Base-by-base conservation (phyloP, 495 filamentous ascomycete genomes). In the Penicillium bialowiezense region DNA sequence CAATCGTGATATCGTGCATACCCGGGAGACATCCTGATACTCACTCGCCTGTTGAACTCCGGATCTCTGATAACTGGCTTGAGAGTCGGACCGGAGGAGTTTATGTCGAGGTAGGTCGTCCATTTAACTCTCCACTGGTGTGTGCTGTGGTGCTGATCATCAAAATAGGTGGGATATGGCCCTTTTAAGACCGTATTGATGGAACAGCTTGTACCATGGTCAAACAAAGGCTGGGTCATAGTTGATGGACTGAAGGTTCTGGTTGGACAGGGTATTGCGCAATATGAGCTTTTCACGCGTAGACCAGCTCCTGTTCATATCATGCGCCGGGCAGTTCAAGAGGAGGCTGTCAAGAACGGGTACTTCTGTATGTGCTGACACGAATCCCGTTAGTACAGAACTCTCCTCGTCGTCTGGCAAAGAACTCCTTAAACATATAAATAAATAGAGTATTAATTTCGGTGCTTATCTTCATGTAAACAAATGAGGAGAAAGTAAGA, bases 251-350 rank as follows among this genome's bases (percentile, higher is more conserved):
- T 88, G 9, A 84, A 83, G 51, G 76, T 89, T 2, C 69, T 90
- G 7, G 73, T 79, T 3, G 85, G 89, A 63, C 86, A 88, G 70
- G 86, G 83, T 5, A 84, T 84, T 65, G 83, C 85, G 36, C 84
- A 86, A 29, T 90, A 87, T 62, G 85, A 89, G 59, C 59, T 89
- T n/a, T 86, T 89, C 65, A 86, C 85, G 0, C 83, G 84, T 3
- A 68, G 85, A 26, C 76, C 83, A 63, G 85, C 86, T 8, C 87
- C 86, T 0, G 75, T 82, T 45, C 72, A 77, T 51, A 54, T 84
- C 5, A 90, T 89, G 84, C 52, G 53, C 19, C 54, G 41, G 18
- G 52, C 44, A n/a, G 44, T 67, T 14, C 50, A 34, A 21, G 61
- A 58, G 32, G 45, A 63, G 38, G 54, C 53, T 14, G 31, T 44